These are phyloP conservation scores for Xylariaceae sp. DNA, from an alignment of 2,329 filamentous ascomycete genomes.

Conservation along the genomic window DNA sequence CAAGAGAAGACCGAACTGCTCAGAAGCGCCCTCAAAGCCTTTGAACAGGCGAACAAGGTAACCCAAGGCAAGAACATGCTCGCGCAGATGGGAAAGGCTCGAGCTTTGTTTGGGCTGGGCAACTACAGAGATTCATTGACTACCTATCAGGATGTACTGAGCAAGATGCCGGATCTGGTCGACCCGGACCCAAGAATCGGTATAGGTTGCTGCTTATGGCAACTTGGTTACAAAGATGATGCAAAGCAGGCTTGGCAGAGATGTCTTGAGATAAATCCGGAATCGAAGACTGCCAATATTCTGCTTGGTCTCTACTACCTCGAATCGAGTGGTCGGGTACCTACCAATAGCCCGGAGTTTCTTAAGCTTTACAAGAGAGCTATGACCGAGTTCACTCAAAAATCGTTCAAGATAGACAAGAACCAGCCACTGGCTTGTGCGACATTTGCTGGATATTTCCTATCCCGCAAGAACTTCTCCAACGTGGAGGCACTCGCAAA, in stretches of 20 bases:
- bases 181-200: constrained; percentile 96
- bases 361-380: constrained; percentile 82
- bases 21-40: constrained; percentile 83
- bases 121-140: constrained; percentile 81
- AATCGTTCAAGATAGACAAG: constrained; percentile 90
- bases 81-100: constrained; percentile 84
- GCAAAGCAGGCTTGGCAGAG: constrained; percentile 89
- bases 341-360: constrained; percentile 82
- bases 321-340: constrained; percentile 76
- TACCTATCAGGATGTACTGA: constrained; percentile 80
- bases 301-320: constrained; percentile 88
- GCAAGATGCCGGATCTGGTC: constrained; percentile 78
- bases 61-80: constrained; percentile 87
- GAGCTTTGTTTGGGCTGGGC: constrained; percentile 79
- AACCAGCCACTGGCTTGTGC: constrained; percentile 85
- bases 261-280: constrained; percentile 71
- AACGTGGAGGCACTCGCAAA: constrained; percentile 84
- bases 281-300: constrained; percentile 87
- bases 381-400: constrained; percentile 92
- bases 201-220: constrained; percentile 96
- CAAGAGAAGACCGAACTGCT: constrained; percentile 74
- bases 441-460: constrained; percentile 85
- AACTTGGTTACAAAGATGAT: constrained; percentile 89
- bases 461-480: constrained; percentile 73
- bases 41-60: constrained; percentile 85